Conservation (phyloP, 495 filamentous ascomycete genomes). For the Lasiosphaeris hirsuta region DNA sequence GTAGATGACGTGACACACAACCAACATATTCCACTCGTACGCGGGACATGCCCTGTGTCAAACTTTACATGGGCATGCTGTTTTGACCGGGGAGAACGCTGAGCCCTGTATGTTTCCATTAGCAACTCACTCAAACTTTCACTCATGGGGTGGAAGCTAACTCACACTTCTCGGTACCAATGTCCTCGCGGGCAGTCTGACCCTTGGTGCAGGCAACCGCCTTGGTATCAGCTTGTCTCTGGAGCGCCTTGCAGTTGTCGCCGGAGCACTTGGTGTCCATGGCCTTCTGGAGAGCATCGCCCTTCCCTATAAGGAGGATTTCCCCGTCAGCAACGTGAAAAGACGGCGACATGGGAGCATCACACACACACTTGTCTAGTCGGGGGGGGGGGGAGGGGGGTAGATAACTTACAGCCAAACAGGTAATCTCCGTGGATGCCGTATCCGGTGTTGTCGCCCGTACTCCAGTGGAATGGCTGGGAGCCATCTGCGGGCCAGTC, state of each 20-base stretch:
- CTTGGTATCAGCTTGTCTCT: constrained; percentile 13
- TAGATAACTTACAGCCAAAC: constrained; percentile 24
- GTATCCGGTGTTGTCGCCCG: constrained; percentile 23
- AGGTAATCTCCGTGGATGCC: constrained; percentile 29
- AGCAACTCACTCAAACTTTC: too few relatives aligned
- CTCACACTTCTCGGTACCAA: constrained; percentile 12
- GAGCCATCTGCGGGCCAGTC: constrained; percentile 42
- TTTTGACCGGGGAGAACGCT: too few relatives aligned
- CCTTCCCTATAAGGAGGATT: constrained; percentile 21
- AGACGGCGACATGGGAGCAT: too few relatives aligned
- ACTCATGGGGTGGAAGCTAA: not conserved
- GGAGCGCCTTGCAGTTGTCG: constrained; percentile 25
- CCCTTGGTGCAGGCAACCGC: constrained; percentile 18
- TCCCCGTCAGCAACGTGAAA: too few relatives aligned
- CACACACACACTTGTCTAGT: too few relatives aligned
- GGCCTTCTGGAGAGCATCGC: constrained; percentile 40
- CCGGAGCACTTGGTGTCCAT: constrained; percentile 46
- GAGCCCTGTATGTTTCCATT: too few relatives aligned
- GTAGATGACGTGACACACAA: too few relatives aligned
- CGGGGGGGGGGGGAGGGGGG: too few relatives aligned
- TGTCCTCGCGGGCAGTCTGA: constrained; percentile 13
- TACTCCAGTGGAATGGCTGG: constrained; percentile 39
- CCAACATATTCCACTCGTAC: too few relatives aligned
- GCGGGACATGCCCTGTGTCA: too few relatives aligned
- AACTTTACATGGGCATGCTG: too few relatives aligned